Percentiles rank a stretch among this genome's conserved stretches.
Conservation (phyloP, 352 stramenopile genomes). For the Globisporangium middletonii region DNA sequence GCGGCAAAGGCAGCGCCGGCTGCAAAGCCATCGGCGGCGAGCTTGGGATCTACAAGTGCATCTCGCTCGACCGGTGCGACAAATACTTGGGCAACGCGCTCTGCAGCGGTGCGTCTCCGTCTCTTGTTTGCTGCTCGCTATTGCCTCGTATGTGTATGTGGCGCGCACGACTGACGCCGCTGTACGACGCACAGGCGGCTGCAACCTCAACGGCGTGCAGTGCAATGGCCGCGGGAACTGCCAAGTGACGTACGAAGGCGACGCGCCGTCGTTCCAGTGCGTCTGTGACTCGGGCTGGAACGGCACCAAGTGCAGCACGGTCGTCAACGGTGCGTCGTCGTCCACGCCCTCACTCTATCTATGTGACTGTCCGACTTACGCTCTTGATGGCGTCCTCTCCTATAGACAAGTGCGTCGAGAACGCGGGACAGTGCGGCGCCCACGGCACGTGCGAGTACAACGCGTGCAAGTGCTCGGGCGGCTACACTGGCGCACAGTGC, state of each 20-base stretch:
- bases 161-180: not conserved
- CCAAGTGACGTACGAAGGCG: constrained; percentile 21
- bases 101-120: constrained; percentile 43
- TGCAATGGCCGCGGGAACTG: constrained; percentile 72
- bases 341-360: not conserved
- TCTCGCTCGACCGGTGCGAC: constrained; percentile 72
- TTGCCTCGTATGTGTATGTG: not conserved
- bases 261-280: constrained; percentile 46
- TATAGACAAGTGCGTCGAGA: constrained; percentile 32
- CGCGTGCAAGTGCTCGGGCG: constrained; percentile 27
- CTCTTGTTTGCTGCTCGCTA: too few species aligned
- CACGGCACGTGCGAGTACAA: constrained; percentile 37
- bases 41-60: constrained; percentile 73
- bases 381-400: not conserved
- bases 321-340: constrained; percentile 29
- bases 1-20: constrained; percentile 5
- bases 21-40: constrained; percentile 25
- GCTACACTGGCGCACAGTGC: constrained; percentile 45
- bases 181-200: constrained; percentile 18
- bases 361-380: too few species aligned
- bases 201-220: constrained; percentile 36
- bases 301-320: constrained; percentile 55
- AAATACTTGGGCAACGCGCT: constrained; percentile 44
- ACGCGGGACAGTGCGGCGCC: constrained; percentile 36
- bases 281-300: constrained; percentile 65